phyloP scores from a whole-genome alignment of 495 filamentous ascomycete genomes.

The Glonium stellatum region DNA sequence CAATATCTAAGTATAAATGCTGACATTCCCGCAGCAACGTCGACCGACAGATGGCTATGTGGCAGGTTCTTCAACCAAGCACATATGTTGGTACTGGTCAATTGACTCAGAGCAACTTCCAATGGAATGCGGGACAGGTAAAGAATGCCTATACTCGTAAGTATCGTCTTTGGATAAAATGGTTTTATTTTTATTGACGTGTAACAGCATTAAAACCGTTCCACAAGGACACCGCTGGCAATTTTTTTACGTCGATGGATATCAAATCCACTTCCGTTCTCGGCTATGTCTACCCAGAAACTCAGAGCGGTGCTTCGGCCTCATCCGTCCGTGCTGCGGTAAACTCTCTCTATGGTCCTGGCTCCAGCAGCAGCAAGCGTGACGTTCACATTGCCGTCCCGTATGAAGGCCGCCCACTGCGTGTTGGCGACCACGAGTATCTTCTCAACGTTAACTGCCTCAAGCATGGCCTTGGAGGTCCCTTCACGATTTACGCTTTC shows the following conservation, averaged over 20 bases:
- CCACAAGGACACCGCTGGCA: slow-evolving; percentile 24
- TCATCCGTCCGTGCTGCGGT: slow-evolving; percentile 7
- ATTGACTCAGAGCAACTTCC: slow-evolving; percentile 17
- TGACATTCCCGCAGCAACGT: slow-evolving; percentile 14
- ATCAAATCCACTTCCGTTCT: slow-evolving; percentile 16
- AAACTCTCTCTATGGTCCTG: slow-evolving; percentile 21
- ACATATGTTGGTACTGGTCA: slow-evolving; percentile 17
- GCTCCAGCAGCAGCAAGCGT: slow-evolving; percentile 6
- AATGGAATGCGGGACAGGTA: slow-evolving; percentile 19
- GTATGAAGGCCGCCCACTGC: slow-evolving; percentile 18
- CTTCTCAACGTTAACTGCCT: slow-evolving; percentile 18
- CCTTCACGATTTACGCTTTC: slow-evolving; percentile 22
- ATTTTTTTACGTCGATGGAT: slow-evolving; percentile 20
- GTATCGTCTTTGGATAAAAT: no score
- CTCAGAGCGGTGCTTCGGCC: not conserved
- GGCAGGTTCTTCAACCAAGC: slow-evolving; percentile 21
- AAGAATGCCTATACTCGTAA: slow-evolving; percentile 16
- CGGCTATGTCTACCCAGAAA: slow-evolving; percentile 24
- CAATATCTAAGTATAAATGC: not conserved
- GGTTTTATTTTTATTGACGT: not conserved
- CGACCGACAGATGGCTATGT: slow-evolving; percentile 27
- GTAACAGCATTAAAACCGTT: slow-evolving; percentile 20
- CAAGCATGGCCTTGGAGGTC: slow-evolving; percentile 21
- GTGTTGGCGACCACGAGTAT: slow-evolving; percentile 22
- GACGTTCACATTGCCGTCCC: not conserved